A percentile compares a stretch with the other conserved stretches of the same genome.
Conservation (phyloP, 2,329 filamentous ascomycete species). For the Hortaea sp. region DNA sequence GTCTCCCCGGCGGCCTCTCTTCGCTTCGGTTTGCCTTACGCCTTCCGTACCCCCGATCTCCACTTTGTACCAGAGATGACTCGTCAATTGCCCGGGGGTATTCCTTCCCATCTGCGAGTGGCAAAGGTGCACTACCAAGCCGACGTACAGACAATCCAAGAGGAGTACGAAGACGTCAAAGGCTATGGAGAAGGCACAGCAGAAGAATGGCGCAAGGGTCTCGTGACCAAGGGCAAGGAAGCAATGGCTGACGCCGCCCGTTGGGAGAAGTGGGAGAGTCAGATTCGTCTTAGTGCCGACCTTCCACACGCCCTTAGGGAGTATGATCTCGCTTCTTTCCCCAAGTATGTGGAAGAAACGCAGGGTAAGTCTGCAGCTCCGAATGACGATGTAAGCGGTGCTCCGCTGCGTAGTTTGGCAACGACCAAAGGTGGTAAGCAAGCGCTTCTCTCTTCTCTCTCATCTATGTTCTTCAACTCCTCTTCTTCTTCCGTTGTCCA, state of each 20-base stretch:
- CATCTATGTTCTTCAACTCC: not conserved
- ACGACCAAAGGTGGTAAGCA: constrained; percentile 18
- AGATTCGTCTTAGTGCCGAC: constrained; percentile 17
- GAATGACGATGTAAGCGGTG: constrained; percentile 5
- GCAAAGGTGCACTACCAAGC: constrained; percentile 56
- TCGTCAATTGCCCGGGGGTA: constrained; percentile 42
- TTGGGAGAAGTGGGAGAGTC: constrained; percentile 65
- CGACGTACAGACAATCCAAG: constrained; percentile 53
- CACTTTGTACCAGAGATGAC: constrained; percentile 49
- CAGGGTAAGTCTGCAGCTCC: constrained; percentile 15
- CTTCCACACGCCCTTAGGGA: constrained; percentile 22
- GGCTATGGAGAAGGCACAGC: constrained; percentile 56
- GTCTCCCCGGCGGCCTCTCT: constrained; percentile 50
- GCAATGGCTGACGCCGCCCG: constrained; percentile 51
- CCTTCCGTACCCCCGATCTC: constrained; percentile 49
- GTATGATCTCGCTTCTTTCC: constrained; percentile 23
- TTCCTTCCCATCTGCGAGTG: constrained; percentile 40
- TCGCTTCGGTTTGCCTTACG: constrained; percentile 58
- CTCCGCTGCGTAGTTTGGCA: constrained; percentile 6
- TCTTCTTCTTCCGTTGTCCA: not conserved
- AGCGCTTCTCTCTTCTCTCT: not conserved
- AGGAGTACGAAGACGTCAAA: constrained; percentile 54
- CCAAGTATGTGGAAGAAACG: constrained; percentile 9
- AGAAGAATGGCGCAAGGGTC: constrained; percentile 72
- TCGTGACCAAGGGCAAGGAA: constrained; percentile 53